Evolutionary conservation across 495 filamentous ascomycete species (phyloP).

Genomic region (Penicillium verhagenii): DNA sequence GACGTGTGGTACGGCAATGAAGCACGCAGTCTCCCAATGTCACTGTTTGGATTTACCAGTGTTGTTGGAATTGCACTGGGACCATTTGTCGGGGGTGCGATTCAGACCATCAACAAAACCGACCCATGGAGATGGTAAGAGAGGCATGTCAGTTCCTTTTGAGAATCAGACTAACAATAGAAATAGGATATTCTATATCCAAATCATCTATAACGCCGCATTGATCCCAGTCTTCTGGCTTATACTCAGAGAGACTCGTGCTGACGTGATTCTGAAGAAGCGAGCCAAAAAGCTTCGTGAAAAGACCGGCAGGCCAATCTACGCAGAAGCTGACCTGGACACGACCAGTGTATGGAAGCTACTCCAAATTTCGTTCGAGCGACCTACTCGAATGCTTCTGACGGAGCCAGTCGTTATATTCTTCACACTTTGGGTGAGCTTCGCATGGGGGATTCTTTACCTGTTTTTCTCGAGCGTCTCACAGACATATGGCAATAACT

Average conservation of each 20-base stretch:
- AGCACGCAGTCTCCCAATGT: slow-evolving; percentile 45
- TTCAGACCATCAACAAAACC: slow-evolving; percentile 34
- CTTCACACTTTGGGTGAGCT: slow-evolving; percentile 53
- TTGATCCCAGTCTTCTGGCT: slow-evolving; percentile 44
- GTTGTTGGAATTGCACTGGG: slow-evolving; percentile 49
- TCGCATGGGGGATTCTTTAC: slow-evolving; percentile 53
- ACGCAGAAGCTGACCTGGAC: slow-evolving; percentile 34
- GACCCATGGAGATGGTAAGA: slow-evolving; percentile 46
- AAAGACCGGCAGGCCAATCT: slow-evolving; percentile 51
- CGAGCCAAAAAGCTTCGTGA: slow-evolving; percentile 63
- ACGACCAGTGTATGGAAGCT: slow-evolving; percentile 21
- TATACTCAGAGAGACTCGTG: slow-evolving; percentile 43
- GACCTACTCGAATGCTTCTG: slow-evolving; percentile 47
- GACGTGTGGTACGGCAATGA: slow-evolving; percentile 43
- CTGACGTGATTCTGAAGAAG: slow-evolving; percentile 52
- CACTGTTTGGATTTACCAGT: slow-evolving; percentile 42
- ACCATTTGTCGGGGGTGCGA: slow-evolving; percentile 45
- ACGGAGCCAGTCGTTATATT: slow-evolving; percentile 55
- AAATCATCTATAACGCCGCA: slow-evolving; percentile 49
- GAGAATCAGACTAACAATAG: not conserved
- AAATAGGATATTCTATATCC: slow-evolving; percentile 50
- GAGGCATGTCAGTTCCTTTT: not conserved
- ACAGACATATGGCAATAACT: slow-evolving; percentile 39
- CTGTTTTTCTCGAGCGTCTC: slow-evolving; percentile 44
- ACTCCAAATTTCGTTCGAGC: slow-evolving; percentile 38